Evolutionary conservation across 1,139 yeast genomes (phyloP), one percentile per base, ranked within the genome.

Genomic region (Debaryomycetaceae sp.): DNA sequence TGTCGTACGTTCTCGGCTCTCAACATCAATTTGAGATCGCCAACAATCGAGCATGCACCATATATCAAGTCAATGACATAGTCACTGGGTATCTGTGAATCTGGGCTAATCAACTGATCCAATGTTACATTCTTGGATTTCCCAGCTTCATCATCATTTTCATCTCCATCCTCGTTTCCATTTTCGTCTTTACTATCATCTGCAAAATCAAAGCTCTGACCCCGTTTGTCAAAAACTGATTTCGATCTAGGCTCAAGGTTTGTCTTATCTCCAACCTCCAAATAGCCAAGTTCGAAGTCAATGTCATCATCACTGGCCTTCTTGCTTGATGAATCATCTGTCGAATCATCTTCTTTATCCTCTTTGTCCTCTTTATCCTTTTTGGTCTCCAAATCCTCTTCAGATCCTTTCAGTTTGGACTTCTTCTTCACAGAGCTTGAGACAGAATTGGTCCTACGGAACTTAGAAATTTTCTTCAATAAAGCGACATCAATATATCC

Each of bases 1-100:
- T 78, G 80, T 36, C 79, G 60, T n/a, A 78, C 82, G 52, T 82
- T 82, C 43, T 75, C 63, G 2, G 85, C 76, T 43, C 89, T 67
- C 35, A 83, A 58, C 73, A 83, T 70, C 44, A 84, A 58, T 49
- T 83, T 79, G 63, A 81, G 67, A 52, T 84, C 91, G 43, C 80
- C 76, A 0, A 78, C 78, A 36, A 82, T 58, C 0, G 81, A 76
- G 1, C 83, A 80, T 2, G 76, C 65, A 48, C 83, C 87, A 50
- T 76, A 77, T 31, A 83, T 74, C 37, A 79, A 56, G 44, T 81
- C 83, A 34, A 84, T 68, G 6, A 79, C 67, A 33, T 65, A 61
- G 44, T 79, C 81, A 9, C 74, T 65, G 1, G 88, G 82, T 6
- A 76, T 63, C 5, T 76, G 70, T 0, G 81, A 66, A 37, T 67